Base-by-base conservation (phyloP, 805 yeast genomes). In the Trichomonascus vanleenenianus region DNA sequence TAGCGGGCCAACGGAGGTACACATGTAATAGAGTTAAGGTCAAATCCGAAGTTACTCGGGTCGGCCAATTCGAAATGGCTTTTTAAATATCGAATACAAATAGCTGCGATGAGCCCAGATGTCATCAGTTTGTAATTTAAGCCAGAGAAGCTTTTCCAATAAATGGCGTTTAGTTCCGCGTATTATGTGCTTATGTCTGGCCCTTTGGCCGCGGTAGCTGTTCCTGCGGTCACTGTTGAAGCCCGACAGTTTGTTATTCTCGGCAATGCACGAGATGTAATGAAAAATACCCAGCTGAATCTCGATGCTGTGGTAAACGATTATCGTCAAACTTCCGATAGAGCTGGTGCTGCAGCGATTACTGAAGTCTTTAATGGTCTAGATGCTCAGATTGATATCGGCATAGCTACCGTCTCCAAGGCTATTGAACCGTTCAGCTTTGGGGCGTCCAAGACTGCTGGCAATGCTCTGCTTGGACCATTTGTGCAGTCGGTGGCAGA, bases 351-450 rank as follows among this genome's bases (percentile, higher is more conserved):
- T 25, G 46, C 38, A 30, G 40, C 19, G 15, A 40, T 42, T 14
- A 40, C 44, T 36, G 54, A 43, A n/a, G 48, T 45, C 42, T 53
- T 59, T 44, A 56, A 59, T 15, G 63, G 63, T 36, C 51, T 56
- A 30, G 63, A 58, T 46, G 50, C 57, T 2, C 63, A 61, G 49
- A 50, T 56, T 35, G 63, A 60, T 45, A 57, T 56, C 46, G 47
- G 52, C 9, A 53, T 51, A 25, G 57, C 55, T n/a, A 50, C 53
- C 18, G 48, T 57, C 14, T 36, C 49, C 34, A 42, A 40, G 30
- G 54, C 52, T 25, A 49, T 53, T 14, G 47, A 42, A 30, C 51
- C 52, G 6, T 16, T 55, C 15, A 56, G 59, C 19, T 46, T 44
- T 9, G 61, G 62, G 14, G 32, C 53, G 30, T 44, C 59, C 19